Evolutionary conservation across 1,284 basidiomycete genomes (phyloP).

Genomic region (Sanghuangporus baumii): DNA sequence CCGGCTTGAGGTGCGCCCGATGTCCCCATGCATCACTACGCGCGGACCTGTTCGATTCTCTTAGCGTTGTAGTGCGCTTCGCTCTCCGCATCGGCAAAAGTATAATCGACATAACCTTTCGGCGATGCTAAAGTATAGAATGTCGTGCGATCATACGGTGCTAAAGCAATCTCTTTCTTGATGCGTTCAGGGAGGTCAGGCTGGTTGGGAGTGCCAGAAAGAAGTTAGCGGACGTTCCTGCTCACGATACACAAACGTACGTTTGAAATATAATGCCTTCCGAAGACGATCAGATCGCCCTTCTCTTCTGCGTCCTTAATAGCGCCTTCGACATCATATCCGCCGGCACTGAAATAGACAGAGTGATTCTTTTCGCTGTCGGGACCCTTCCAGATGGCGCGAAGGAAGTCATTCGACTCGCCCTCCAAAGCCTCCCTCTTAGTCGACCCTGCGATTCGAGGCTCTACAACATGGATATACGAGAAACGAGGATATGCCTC

Average conservation of each 20-base stretch:
- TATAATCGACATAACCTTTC: constrained; percentile 17
- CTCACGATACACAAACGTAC: constrained; percentile 27
- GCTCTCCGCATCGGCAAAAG: constrained; percentile 14
- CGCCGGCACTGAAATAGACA: background rate
- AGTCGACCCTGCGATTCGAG: constrained; percentile 23
- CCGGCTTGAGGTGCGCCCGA: too few relatives aligned
- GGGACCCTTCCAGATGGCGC: constrained; percentile 22
- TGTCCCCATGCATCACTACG: background rate
- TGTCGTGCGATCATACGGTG: constrained; percentile 14
- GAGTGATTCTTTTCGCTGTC: background rate
- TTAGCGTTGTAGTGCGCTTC: constrained; percentile 4
- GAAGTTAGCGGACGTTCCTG: background rate
- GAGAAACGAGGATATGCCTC: constrained; percentile 40
- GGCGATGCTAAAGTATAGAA: constrained; percentile 14
- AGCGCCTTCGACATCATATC: constrained; percentile 19
- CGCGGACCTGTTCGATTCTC: background rate
- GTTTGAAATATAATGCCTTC: constrained; percentile 43
- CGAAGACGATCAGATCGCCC: constrained; percentile 40
- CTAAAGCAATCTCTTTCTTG: constrained; percentile 12
- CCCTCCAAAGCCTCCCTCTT: background rate
- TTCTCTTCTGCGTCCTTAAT: constrained; percentile 29
- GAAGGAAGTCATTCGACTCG: constrained; percentile 33
- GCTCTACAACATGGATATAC: constrained; percentile 48
- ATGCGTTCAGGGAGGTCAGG: constrained; percentile 16
- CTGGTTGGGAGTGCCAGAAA: background rate